Evolutionary conservation across 2,329 filamentous ascomycete species (phyloP).

Genomic region (Xylariales sp.): DNA sequence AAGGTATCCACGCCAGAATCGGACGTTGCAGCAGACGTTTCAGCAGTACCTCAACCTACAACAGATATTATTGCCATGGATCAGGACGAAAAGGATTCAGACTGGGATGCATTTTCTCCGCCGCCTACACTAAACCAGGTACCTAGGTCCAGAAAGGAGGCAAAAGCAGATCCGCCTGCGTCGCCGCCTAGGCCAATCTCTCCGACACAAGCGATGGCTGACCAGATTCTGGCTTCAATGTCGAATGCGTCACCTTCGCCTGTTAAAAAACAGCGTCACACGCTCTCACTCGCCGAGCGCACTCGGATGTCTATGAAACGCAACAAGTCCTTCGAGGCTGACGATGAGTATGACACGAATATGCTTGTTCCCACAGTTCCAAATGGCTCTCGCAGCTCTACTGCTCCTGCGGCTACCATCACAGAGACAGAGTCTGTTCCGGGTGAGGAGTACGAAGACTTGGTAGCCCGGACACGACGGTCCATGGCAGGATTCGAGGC

Average conservation of each 20-base stretch:
- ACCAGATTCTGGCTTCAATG: slow-evolving; percentile 53
- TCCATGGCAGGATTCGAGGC: slow-evolving; percentile 62
- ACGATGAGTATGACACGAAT: slow-evolving; percentile 22
- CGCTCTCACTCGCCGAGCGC: slow-evolving; percentile 67
- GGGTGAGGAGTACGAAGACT: slow-evolving; percentile 38
- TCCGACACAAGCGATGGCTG: slow-evolving; percentile 47
- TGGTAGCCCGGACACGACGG: slow-evolving; percentile 53
- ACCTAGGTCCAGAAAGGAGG: slow-evolving; percentile 4
- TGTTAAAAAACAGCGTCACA: slow-evolving; percentile 49
- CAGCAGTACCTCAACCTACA: not conserved
- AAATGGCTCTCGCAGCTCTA: slow-evolving; percentile 16
- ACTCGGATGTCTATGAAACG: slow-evolving; percentile 78
- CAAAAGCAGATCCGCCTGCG: slow-evolving; percentile 5
- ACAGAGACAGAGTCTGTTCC: slow-evolving; percentile 14
- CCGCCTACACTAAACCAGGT: not conserved
- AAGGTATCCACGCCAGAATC: no score
- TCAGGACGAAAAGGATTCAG: not conserved
- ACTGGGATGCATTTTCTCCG: not conserved
- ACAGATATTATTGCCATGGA: not conserved
- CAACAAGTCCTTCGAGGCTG: slow-evolving; percentile 23
- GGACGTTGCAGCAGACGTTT: no score
- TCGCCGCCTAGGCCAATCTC: slow-evolving; percentile 23
- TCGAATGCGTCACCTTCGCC: slow-evolving; percentile 54
- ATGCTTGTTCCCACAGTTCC: slow-evolving; percentile 4
- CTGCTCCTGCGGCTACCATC: not conserved